Evolutionary conservation across 805 yeast genomes (phyloP).

Genomic region (Sungouiella thailandica): DNA sequence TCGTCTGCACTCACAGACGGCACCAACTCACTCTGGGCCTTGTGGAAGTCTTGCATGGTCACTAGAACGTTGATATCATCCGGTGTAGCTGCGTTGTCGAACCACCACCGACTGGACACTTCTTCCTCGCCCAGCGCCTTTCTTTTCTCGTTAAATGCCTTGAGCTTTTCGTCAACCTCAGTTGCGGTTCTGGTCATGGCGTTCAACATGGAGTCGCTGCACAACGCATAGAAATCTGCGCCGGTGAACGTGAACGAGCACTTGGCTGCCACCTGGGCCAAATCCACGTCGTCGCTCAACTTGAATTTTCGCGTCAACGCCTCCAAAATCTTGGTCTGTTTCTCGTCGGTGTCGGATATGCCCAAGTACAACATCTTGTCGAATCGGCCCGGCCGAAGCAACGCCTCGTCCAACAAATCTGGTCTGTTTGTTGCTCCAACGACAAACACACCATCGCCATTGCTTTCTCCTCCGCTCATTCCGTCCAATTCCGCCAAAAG

Average conservation of each 20-base stretch:
- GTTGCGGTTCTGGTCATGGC: slow-evolving; percentile 91
- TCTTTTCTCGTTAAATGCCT: slow-evolving; percentile 39
- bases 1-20: slow-evolving; percentile 91
- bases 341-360: slow-evolving; percentile 83
- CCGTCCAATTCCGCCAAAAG: slow-evolving; percentile 93
- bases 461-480: slow-evolving; percentile 64
- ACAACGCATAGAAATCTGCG: slow-evolving; percentile 94
- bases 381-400: slow-evolving; percentile 89
- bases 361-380: slow-evolving; percentile 94
- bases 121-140: slow-evolving; percentile 29
- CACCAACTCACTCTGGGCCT: slow-evolving; percentile 63
- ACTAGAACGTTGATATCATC: slow-evolving; percentile 70
- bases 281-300: slow-evolving; percentile 54
- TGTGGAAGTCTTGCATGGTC: slow-evolving; percentile 65
- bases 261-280: slow-evolving; percentile 52
- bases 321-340: slow-evolving; percentile 77
- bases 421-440: slow-evolving; percentile 99
- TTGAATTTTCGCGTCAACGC: slow-evolving; percentile 85
- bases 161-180: slow-evolving; percentile 64
- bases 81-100: slow-evolving; percentile 68
- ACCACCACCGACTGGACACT: slow-evolving; percentile 81
- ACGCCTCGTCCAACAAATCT: slow-evolving; percentile 88
- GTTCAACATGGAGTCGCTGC: slow-evolving; percentile 92
- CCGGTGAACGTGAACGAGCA: slow-evolving; percentile 95
- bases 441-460: slow-evolving; percentile 82